A percentile compares a stretch with the other conserved stretches of the same genome.
phyloP scores from a whole-genome alignment of 1,139 yeast genomes.

The Geotrichum bryndzae region DNA sequence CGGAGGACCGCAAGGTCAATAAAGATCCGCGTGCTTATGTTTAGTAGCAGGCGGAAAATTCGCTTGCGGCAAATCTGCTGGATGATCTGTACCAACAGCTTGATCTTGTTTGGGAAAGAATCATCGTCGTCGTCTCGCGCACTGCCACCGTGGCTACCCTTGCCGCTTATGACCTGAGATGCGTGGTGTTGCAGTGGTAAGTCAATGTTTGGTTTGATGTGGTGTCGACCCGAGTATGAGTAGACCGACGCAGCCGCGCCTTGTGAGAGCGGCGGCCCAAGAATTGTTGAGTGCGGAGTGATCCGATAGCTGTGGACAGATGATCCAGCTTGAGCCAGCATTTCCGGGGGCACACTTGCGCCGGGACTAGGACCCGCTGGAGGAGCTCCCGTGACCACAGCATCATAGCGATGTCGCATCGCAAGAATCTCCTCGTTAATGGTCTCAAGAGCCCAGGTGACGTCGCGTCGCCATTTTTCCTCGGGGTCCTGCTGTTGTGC shows the following conservation, averaged over 20 bases:
- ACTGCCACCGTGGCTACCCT: not conserved
- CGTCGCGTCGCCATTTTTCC: conserved; percentile 29
- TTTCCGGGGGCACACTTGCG: not conserved
- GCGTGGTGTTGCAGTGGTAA: not conserved
- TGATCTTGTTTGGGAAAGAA: not conserved
- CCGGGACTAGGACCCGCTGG: not conserved
- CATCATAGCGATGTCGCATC: conserved; percentile 23
- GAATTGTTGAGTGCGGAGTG: not conserved
- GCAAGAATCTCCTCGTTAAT: conserved; percentile 30
- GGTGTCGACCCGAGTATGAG: not conserved
- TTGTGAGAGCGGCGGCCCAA: not conserved
- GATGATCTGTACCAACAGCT: not conserved
- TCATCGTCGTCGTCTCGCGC: not conserved
- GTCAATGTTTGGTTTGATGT: not conserved
- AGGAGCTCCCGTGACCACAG: not conserved
- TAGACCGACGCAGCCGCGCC: not conserved
- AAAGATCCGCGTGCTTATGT: not conserved
- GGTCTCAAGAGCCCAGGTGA: conserved; percentile 31
- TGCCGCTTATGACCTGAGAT: not conserved
- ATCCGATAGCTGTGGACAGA: not conserved
- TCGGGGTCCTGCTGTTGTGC: not conserved
- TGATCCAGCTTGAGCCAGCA: not conserved
- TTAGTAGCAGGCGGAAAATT: not conserved
- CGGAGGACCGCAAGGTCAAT: not conserved
- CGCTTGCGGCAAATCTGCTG: not conserved